These are phyloP conservation scores for Monilinia polystroma DNA, from an alignment of 2,329 filamentous ascomycete genomes.

Conservation along the genomic window DNA sequence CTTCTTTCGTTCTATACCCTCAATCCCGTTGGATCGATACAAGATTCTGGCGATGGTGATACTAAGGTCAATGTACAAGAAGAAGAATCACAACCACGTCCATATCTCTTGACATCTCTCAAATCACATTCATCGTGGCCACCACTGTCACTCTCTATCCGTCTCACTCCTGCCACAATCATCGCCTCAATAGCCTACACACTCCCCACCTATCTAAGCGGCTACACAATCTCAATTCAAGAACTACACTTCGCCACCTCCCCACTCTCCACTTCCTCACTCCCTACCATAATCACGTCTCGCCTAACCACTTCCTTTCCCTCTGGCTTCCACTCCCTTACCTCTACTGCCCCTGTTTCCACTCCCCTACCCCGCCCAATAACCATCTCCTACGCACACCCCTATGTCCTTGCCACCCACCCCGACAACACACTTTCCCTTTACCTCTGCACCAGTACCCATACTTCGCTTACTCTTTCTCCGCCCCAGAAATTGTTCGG, in stretches of 20 bases:
- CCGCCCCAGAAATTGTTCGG: conserved; percentile 66
- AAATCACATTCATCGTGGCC: conserved; percentile 76
- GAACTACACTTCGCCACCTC: conserved; percentile 47
- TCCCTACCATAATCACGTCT: conserved; percentile 7
- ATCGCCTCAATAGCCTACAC: conserved; percentile 88
- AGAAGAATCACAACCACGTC: conserved; percentile 9
- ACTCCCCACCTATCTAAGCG: conserved; percentile 70
- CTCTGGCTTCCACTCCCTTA: conserved; percentile 2
- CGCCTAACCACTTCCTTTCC: conserved; percentile 13
- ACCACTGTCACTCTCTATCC: conserved; percentile 79
- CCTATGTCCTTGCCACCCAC: conserved; percentile 67
- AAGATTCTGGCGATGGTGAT: background rate
- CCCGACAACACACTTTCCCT: conserved; percentile 70
- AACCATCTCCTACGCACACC: conserved; percentile 53
- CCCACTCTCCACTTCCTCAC: background rate
- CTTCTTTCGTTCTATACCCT: conserved; percentile 70
- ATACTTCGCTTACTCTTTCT: conserved; percentile 55
- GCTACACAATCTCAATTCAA: conserved; percentile 91
- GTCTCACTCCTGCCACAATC: conserved; percentile 61
- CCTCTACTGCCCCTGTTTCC: background rate
- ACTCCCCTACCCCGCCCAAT: conserved; percentile 29
- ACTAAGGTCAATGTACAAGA: background rate
- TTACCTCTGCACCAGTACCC: conserved; percentile 64
- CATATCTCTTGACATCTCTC: conserved; percentile 68
- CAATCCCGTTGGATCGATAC: background rate